Conservation (phyloP, 2,329 filamentous ascomycete species). For the Fusarium sp. region DNA sequence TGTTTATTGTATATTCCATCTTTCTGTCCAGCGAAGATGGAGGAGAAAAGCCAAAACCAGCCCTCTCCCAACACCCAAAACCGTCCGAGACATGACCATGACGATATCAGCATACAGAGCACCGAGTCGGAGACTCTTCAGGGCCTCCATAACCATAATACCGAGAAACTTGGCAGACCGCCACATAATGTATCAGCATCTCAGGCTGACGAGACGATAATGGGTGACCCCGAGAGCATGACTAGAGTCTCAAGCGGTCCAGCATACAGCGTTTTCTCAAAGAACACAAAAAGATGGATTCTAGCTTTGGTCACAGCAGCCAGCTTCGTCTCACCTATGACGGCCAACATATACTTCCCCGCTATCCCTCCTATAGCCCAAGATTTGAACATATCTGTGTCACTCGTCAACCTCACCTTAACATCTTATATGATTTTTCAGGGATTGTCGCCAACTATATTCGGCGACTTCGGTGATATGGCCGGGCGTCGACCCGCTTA, state of each 20-base stretch:
- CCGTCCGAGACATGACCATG: conserved; percentile 8
- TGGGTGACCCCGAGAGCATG: conserved; percentile 32
- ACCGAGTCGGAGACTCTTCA: conserved; percentile 5
- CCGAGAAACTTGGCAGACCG: conserved; percentile 14
- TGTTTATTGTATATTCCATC: background rate
- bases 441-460: conserved; percentile 67
- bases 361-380: conserved; percentile 52
- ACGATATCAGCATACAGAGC: conserved; percentile 3
- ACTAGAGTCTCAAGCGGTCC: conserved; percentile 34
- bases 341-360: conserved; percentile 66
- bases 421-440: conserved; percentile 73
- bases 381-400: conserved; percentile 51
- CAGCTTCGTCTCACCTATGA: conserved; percentile 66
- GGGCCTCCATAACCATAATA: background rate
- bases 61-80: background rate
- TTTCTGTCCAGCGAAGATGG: conserved; percentile 15
- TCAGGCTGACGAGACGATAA: conserved; percentile 10
- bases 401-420: conserved; percentile 59
- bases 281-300: conserved; percentile 60
- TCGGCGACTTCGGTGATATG: conserved; percentile 70
- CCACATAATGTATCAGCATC: background rate
- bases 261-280: conserved; percentile 45
- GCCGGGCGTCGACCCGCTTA: conserved; percentile 70
- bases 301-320: conserved; percentile 61
- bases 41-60: conserved; percentile 10